A percentile compares a stretch with the other conserved stretches of the same genome.
Evolutionary conservation across 169 alveolate genomes (phyloP).

Genomic region (Plasmodium billcollinsi): DNA sequence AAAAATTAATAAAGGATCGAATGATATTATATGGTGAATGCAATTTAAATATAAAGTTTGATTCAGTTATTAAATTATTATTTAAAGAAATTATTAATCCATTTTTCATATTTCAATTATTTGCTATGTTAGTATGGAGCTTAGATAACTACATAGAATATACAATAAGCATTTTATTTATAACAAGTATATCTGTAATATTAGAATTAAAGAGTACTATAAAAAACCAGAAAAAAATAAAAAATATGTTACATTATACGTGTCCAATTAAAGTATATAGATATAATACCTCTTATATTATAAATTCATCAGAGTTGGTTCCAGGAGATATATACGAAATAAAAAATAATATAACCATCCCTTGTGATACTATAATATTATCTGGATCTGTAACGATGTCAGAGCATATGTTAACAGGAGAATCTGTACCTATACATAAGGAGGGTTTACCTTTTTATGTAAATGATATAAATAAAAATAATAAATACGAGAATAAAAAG

Average conservation of each 20-base stretch:
- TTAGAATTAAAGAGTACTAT: not conserved
- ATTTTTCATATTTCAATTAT: not conserved
- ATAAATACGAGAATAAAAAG: no score
- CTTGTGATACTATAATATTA: constrained; percentile 89
- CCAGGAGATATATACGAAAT: constrained; percentile 85
- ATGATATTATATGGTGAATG: constrained; percentile 6
- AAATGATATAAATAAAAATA: no score
- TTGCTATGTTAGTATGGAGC: constrained; percentile 6
- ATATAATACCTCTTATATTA: not conserved
- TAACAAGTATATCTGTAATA: not conserved
- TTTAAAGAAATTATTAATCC: constrained; percentile 1
- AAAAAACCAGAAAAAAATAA: not conserved
- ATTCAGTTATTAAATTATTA: not conserved
- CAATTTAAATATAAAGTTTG: not conserved
- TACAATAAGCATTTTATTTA: not conserved
- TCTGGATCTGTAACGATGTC: constrained; percentile 87
- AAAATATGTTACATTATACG: not conserved
- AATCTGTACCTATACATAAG: constrained; percentile 88
- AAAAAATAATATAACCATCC: constrained; percentile 81
- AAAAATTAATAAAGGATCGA: not conserved
- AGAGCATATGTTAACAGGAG: constrained; percentile 90
- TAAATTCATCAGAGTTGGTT: not conserved
- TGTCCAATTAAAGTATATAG: not conserved
- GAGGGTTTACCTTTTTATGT: constrained; percentile 64
- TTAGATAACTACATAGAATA: not conserved